These are phyloP conservation scores for Aspergillus puulaauensis DNA, from an alignment of 2,329 filamentous ascomycete species.

Conservation along the genomic window DNA sequence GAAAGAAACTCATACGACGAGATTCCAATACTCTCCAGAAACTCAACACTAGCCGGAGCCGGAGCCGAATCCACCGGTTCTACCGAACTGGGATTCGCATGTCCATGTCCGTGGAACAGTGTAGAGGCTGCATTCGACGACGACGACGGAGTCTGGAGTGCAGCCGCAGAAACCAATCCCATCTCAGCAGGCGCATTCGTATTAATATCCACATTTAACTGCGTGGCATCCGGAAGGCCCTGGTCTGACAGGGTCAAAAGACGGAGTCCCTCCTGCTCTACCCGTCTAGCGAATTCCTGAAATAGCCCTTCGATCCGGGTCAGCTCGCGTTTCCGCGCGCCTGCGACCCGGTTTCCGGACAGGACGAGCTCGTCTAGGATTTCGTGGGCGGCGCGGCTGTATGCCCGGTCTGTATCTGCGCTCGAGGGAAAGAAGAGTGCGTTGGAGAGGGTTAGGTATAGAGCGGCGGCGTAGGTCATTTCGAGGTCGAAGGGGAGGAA, in stretches of 20 bases:
- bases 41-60: no score
- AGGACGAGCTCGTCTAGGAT: slow-evolving; percentile 37
- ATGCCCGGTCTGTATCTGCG: background rate
- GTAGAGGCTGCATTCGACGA: no score
- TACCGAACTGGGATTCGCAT: no score
- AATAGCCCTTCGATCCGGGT: slow-evolving; percentile 27
- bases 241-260: background rate
- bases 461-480: no score
- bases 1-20: slow-evolving; percentile 40
- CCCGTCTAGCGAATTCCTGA: slow-evolving; percentile 24
- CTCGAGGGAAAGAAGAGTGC: no score
- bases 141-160: no score
- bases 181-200: background rate
- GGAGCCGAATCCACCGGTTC: no score
- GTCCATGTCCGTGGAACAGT: no score
- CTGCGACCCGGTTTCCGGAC: slow-evolving; percentile 35
- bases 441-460: no score
- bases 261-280: slow-evolving; percentile 24
- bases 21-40: slow-evolving; percentile 39
- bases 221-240: background rate
- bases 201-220: background rate
- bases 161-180: no score
- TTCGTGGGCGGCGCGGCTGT: slow-evolving; percentile 16
- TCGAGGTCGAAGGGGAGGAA: no score
- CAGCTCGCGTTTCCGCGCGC: slow-evolving; percentile 30